A percentile compares a stretch with the other conserved stretches of the same genome.
These are phyloP conservation scores for Ceratobasidium sp. DNA, from an alignment of 1,284 basidiomycete genomes.

Conservation along the genomic window DNA sequence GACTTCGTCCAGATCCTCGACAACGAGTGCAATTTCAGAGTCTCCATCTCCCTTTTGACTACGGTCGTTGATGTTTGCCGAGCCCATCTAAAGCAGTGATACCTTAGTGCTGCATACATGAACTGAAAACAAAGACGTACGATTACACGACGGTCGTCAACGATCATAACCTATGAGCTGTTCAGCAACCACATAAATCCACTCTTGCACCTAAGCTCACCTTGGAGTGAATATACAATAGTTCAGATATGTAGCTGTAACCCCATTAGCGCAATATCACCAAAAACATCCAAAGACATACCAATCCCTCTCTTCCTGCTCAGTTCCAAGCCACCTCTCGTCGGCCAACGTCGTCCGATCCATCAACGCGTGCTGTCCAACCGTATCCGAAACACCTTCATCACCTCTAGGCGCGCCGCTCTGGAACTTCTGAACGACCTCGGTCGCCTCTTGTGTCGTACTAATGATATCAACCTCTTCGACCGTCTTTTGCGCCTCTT, in stretches of 20 bases:
- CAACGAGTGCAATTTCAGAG: slow-evolving; percentile 89
- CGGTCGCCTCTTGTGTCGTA: slow-evolving; percentile 67
- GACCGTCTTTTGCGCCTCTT: slow-evolving; percentile 36
- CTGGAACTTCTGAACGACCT: slow-evolving; percentile 72
- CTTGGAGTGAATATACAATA: slow-evolving; percentile 82
- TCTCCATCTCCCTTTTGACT: slow-evolving; percentile 80
- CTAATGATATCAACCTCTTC: slow-evolving; percentile 71
- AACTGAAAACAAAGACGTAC: slow-evolving; percentile 55
- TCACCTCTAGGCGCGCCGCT: slow-evolving; percentile 65
- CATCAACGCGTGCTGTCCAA: slow-evolving; percentile 77
- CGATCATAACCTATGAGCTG: slow-evolving; percentile 76
- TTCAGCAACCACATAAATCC: slow-evolving; percentile 28
- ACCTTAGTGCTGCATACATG: neutral
- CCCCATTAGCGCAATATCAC: slow-evolving; percentile 29
- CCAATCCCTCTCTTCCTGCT: slow-evolving; percentile 81
- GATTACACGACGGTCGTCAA: slow-evolving; percentile 88
- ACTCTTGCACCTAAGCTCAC: slow-evolving; percentile 20
- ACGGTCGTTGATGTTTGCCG: slow-evolving; percentile 89
- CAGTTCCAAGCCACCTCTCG: slow-evolving; percentile 82
- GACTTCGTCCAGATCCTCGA: slow-evolving; percentile 86
- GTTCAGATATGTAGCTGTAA: slow-evolving; percentile 77
- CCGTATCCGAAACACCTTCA: slow-evolving; percentile 70
- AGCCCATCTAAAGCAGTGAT: slow-evolving; percentile 69
- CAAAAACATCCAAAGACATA: slow-evolving; percentile 53
- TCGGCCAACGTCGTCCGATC: slow-evolving; percentile 66